Evolutionary conservation across 2,329 filamentous ascomycete species (phyloP).

Genomic region (Cytospora piceicola): DNA sequence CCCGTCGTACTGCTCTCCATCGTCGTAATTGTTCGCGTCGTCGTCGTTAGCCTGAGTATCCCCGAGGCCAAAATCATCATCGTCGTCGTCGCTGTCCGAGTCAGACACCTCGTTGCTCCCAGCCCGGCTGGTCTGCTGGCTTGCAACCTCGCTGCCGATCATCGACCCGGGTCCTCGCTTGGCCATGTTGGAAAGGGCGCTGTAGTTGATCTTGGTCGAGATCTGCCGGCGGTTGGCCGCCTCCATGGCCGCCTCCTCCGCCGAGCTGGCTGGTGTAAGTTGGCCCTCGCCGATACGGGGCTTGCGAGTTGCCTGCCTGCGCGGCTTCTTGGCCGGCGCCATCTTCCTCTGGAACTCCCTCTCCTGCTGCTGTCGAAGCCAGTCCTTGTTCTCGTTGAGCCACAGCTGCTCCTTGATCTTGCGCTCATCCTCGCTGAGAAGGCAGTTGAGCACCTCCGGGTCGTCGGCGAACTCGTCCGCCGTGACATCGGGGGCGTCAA

Average conservation of each 20-base stretch:
- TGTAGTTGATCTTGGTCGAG: slow-evolving; percentile 78
- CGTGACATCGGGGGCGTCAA: slow-evolving; percentile 67
- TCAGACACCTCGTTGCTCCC: slow-evolving; percentile 39
- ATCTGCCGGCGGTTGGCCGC: slow-evolving; percentile 70
- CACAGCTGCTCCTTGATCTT: slow-evolving; percentile 88
- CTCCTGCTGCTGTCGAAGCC: slow-evolving; percentile 82
- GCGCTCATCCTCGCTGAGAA: slow-evolving; percentile 74
- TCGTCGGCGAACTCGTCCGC: slow-evolving; percentile 89
- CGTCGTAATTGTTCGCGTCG: slow-evolving; percentile 2
- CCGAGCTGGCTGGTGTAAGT: slow-evolving; percentile 66
- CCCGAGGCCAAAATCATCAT: slow-evolving; percentile 24
- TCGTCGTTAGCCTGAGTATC: slow-evolving; percentile 27
- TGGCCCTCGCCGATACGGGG: slow-evolving; percentile 68
- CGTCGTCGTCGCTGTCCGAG: slow-evolving; percentile 25
- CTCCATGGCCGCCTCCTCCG: slow-evolving; percentile 69
- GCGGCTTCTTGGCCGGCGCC: slow-evolving; percentile 62
- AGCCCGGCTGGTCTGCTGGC: slow-evolving; percentile 41
- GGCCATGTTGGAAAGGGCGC: slow-evolving; percentile 59
- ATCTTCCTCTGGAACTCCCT: slow-evolving; percentile 77
- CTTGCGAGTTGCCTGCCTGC: slow-evolving; percentile 52
- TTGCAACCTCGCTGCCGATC: slow-evolving; percentile 49
- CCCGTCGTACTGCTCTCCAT: slow-evolving; percentile 13
- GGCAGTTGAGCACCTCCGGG: slow-evolving; percentile 80
- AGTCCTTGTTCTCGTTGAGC: slow-evolving; percentile 94
- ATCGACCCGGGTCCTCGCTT: slow-evolving; percentile 54